These are phyloP conservation scores for Glomus cerebriforme DNA, from an alignment of 192 early-diverging fungal genomes.

Conservation along the genomic window DNA sequence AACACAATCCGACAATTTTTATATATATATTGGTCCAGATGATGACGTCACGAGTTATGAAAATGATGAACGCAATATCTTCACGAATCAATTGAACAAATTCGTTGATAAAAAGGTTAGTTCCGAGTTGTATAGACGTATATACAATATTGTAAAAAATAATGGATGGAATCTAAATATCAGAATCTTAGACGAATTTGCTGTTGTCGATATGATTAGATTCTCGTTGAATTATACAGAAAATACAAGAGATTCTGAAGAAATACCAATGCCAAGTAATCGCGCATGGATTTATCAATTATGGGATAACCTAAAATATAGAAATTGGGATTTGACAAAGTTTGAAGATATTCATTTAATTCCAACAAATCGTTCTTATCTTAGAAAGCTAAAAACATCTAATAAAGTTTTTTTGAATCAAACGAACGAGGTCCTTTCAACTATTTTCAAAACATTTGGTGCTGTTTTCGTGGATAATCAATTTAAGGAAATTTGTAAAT, in stretches of 20 bases:
- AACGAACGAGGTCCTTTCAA: background rate
- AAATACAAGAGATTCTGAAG: background rate
- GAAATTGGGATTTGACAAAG: background rate
- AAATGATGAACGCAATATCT: background rate
- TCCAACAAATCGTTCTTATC: background rate
- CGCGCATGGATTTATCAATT: slow-evolving; percentile 9
- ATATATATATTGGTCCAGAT: slow-evolving; percentile 7
- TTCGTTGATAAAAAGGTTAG: slow-evolving; percentile 6
- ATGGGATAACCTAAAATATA: background rate
- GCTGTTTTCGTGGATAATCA: background rate
- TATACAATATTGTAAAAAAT: background rate
- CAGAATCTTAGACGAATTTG: background rate
- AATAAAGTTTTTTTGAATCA: background rate
- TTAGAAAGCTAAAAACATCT: background rate
- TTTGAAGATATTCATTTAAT: slow-evolving; percentile 6
- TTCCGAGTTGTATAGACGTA: background rate
- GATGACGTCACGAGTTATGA: too few species aligned
- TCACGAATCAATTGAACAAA: background rate
- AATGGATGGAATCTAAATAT: slow-evolving; percentile 7
- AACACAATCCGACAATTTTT: background rate
- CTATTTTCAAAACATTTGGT: background rate
- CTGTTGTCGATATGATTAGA: background rate
- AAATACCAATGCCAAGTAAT: background rate
- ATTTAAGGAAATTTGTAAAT: background rate
- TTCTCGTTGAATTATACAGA: background rate